Evolutionary conservation across 371 early-diverging fungal genomes (phyloP).

Genomic region (Rhizopus stolonifer): DNA sequence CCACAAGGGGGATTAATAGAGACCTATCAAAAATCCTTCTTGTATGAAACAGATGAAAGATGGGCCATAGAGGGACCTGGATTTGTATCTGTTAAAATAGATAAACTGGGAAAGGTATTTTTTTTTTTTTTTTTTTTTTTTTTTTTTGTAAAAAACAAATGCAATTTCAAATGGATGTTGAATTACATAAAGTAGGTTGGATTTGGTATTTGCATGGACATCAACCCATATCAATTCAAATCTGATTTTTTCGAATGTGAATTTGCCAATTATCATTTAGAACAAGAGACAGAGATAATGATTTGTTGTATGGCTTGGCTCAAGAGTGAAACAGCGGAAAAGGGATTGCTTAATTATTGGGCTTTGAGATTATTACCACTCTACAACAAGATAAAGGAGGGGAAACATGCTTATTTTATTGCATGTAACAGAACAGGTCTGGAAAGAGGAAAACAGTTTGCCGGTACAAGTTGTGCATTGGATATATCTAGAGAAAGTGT

Average conservation of each 20-base stretch:
- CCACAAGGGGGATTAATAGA: slow-evolving; percentile 46
- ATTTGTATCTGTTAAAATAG: slow-evolving; percentile 51
- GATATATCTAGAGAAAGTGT: slow-evolving; percentile 29
- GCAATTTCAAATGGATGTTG: background rate
- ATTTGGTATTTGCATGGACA: slow-evolving; percentile 82
- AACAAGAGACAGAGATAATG: slow-evolving; percentile 48
- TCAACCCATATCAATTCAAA: slow-evolving; percentile 75
- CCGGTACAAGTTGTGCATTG: slow-evolving; percentile 56
- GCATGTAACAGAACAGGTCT: slow-evolving; percentile 67
- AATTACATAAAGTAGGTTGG: slow-evolving; percentile 52
- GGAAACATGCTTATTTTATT: slow-evolving; percentile 36
- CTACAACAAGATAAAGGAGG: background rate
- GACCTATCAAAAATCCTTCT: slow-evolving; percentile 72
- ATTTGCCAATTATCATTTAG: slow-evolving; percentile 64
- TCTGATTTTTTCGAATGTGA: slow-evolving; percentile 64
- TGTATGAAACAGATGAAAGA: slow-evolving; percentile 69
- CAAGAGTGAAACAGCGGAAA: slow-evolving; percentile 18
- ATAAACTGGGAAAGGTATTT: slow-evolving; percentile 55
- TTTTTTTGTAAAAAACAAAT: background rate
- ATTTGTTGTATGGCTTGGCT: slow-evolving; percentile 78
- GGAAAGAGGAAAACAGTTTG: slow-evolving; percentile 59
- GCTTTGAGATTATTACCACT: slow-evolving; percentile 56
- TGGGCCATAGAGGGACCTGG: slow-evolving; percentile 77
- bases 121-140: no score
- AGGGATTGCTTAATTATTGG: slow-evolving; percentile 60